These are phyloP conservation scores for Fusarium papillatum DNA, from an alignment of 2,329 filamentous ascomycete genomes.

Conservation along the genomic window DNA sequence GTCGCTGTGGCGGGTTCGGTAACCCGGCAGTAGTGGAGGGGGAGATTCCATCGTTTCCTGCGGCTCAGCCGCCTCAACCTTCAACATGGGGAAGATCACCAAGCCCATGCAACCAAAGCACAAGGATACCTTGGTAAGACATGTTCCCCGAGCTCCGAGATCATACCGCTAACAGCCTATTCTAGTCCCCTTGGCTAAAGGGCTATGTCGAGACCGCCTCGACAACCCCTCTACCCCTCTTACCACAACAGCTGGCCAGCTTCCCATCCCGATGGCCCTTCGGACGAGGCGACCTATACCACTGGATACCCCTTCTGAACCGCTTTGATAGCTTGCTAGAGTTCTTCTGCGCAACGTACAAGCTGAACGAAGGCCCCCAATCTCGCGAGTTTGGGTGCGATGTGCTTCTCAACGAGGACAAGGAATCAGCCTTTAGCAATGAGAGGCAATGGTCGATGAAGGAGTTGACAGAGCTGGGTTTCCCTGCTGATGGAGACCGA, in stretches of 20 bases:
- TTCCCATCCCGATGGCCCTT: conserved; percentile 96
- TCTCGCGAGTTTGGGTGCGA: conserved; percentile 78
- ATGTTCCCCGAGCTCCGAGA: background rate
- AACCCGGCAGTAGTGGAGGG: conserved; percentile 68
- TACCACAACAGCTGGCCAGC: conserved; percentile 81
- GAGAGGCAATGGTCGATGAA: conserved; percentile 59
- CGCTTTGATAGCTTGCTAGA: conserved; percentile 93
- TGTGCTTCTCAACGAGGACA: conserved; percentile 71
- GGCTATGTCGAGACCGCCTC: conserved; percentile 82
- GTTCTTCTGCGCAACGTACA: conserved; percentile 84
- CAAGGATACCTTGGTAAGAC: conserved; percentile 74
- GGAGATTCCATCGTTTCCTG: conserved; percentile 62
- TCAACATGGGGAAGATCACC: conserved; percentile 77
- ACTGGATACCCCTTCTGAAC: conserved; percentile 97
- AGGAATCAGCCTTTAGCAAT: conserved; percentile 64
- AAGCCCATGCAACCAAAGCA: conserved; percentile 78
- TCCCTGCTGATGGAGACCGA: conserved; percentile 81
- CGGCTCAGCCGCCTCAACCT: conserved; percentile 70
- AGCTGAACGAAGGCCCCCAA: conserved; percentile 85
- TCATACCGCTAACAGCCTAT: conserved; percentile 43
- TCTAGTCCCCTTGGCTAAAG: conserved; percentile 88
- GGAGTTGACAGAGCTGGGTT: conserved; percentile 71
- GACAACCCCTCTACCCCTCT: conserved; percentile 77
- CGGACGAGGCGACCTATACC: conserved; percentile 94
- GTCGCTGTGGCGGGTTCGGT: conserved; percentile 53